Conservation (phyloP, 306 rosid species). For the Prunus dulcis region DNA sequence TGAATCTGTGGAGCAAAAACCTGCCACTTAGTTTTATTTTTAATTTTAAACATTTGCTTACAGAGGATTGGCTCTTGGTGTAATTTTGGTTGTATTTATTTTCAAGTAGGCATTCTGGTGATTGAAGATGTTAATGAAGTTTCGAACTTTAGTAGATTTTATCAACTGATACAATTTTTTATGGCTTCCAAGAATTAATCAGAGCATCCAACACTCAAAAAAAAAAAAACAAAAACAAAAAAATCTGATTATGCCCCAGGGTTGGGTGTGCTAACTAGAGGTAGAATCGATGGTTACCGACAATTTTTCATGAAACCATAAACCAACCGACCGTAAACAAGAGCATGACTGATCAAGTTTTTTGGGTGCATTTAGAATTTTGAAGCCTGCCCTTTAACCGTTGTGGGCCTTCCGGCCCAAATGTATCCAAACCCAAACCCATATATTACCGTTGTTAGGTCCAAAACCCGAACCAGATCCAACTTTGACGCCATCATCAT, state of each 20-base stretch:
- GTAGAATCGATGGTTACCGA: too few species aligned
- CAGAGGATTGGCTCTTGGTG: neutral
- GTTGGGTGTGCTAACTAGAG: too few species aligned
- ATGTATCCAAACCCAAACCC: neutral
- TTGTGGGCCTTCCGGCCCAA: neutral
- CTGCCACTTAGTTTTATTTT: neutral
- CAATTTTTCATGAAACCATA: too few species aligned
- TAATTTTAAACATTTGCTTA: neutral
- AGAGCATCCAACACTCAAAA: too few species aligned
- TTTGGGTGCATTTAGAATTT: too few species aligned
- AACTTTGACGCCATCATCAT: neutral
- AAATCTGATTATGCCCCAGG: too few species aligned
- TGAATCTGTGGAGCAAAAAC: neutral
- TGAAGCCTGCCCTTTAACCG: too few species aligned
- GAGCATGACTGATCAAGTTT: too few species aligned
- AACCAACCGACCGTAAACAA: too few species aligned
- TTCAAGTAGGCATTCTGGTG: neutral
- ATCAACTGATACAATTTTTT: neutral
- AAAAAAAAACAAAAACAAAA: too few species aligned
- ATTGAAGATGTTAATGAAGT: neutral
- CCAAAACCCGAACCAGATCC: neutral
- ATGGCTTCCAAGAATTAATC: neutral
- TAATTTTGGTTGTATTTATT: neutral
- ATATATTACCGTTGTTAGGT: neutral
- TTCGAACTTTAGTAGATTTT: neutral